Percentiles rank a stretch among this genome's conserved stretches.
Evolutionary conservation across 306 rosid genomes (phyloP).

Genomic region (Geum urbanum): DNA sequence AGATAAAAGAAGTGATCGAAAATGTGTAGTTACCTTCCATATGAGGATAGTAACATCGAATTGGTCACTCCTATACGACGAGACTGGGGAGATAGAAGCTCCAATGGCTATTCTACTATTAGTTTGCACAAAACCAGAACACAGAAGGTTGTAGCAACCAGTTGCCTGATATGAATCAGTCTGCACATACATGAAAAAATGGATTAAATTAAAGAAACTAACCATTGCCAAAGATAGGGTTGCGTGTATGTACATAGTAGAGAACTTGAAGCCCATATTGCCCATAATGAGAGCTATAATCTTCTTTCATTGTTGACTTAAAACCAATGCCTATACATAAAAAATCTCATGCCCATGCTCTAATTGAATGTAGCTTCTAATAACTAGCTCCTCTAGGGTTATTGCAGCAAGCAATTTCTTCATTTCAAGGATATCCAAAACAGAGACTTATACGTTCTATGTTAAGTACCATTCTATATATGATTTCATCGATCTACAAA

Average conservation of each 20-base stretch:
- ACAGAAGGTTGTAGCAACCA: conserved; percentile 89
- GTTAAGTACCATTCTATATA: not conserved
- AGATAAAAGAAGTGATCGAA: not conserved
- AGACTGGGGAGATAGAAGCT: conserved; percentile 89
- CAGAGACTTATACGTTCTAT: conserved; percentile 7
- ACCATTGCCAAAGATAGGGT: no score
- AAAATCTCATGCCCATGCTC: conserved; percentile 5
- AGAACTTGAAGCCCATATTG: conserved; percentile 7
- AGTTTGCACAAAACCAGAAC: conserved; percentile 87
- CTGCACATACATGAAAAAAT: conserved; percentile 40
- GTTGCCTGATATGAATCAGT: conserved; percentile 83
- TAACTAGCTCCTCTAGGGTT: conserved; percentile 1
- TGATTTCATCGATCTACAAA: not conserved
- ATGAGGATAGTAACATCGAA: conserved; percentile 77
- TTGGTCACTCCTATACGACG: conserved; percentile 54
- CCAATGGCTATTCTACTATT: conserved; percentile 79
- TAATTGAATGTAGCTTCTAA: not conserved
- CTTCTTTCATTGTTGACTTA: conserved; percentile 5
- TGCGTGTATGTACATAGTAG: no score
- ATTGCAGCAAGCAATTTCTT: conserved; percentile 17
- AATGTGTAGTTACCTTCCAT: conserved; percentile 61
- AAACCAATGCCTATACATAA: not conserved
- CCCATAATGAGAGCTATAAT: not conserved
- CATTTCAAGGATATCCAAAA: conserved; percentile 20
- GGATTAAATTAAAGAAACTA: not conserved